phyloP scores from a whole-genome alignment of 805 yeast species.

The Myxozyma melibiosi region DNA sequence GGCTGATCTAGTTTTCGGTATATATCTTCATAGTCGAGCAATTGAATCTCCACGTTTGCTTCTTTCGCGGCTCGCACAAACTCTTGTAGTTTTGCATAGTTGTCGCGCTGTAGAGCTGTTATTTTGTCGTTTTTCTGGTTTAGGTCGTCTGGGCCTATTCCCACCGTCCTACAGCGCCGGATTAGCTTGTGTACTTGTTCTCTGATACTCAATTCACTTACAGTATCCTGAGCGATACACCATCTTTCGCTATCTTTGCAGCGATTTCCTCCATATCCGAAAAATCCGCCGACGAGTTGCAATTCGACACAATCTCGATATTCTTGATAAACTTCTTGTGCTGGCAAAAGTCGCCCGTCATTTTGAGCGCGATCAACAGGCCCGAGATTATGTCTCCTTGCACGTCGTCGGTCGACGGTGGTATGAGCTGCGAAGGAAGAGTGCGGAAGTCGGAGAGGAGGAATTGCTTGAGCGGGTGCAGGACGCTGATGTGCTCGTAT shows the following conservation, averaged over 20 bases:
- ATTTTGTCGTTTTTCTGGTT: neutral
- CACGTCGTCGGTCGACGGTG: neutral
- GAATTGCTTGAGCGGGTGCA: conserved; percentile 25
- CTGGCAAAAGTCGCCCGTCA: conserved; percentile 38
- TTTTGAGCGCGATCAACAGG: conserved; percentile 45
- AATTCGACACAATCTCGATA: conserved; percentile 20
- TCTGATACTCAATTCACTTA: neutral
- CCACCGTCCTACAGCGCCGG: neutral
- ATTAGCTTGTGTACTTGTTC: neutral
- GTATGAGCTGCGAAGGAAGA: conserved; percentile 14
- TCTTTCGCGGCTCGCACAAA: neutral
- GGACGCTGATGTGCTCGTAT: conserved; percentile 23
- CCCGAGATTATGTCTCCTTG: conserved; percentile 36
- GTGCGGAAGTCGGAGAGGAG: conserved; percentile 13
- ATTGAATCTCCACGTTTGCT: neutral
- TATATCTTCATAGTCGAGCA: conserved; percentile 9
- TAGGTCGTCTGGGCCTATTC: neutral
- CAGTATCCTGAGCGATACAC: conserved; percentile 27
- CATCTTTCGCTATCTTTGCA: conserved; percentile 20
- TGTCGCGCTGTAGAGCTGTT: conserved; percentile 3
- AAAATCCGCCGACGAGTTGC: conserved; percentile 6
- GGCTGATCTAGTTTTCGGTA: conserved; percentile 36
- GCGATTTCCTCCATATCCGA: conserved; percentile 12
- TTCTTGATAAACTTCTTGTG: conserved; percentile 44
- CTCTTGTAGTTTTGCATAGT: neutral